Percentiles rank a stretch among this genome's conserved stretches.
phyloP scores from a whole-genome alignment of 2,329 filamentous ascomycete species.

The Rutstroemia sp. region DNA sequence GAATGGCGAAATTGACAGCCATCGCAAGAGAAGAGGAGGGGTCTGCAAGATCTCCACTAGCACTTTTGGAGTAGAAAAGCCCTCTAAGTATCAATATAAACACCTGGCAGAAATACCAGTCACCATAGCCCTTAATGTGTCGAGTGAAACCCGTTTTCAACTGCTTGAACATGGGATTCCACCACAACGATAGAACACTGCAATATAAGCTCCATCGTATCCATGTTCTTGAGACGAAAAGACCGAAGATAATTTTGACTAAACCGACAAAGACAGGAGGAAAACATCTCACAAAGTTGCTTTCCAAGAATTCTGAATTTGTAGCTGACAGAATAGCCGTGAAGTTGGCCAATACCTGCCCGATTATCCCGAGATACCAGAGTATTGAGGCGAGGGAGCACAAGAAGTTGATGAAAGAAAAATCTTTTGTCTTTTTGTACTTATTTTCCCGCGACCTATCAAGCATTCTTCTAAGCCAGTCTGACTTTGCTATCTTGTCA shows the following conservation, averaged over 20 bases:
- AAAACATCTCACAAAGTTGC: not conserved
- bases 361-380: slow-evolving; percentile 22
- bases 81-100: slow-evolving; percentile 50
- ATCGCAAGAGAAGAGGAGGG: slow-evolving; percentile 12
- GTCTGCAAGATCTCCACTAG: slow-evolving; percentile 16
- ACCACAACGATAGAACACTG: slow-evolving; percentile 50
- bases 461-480: slow-evolving; percentile 42
- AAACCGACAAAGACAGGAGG: not conserved
- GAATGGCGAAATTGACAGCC: slow-evolving; percentile 46
- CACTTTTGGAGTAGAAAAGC: slow-evolving; percentile 33
- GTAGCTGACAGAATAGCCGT: slow-evolving; percentile 9
- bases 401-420: slow-evolving; percentile 11
- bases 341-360: slow-evolving; percentile 24
- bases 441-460: slow-evolving; percentile 49
- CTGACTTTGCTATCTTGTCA: slow-evolving; percentile 59
- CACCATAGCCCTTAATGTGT: slow-evolving; percentile 51
- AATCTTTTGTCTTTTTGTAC: slow-evolving; percentile 21
- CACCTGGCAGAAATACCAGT: slow-evolving; percentile 61
- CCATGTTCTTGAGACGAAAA: slow-evolving; percentile 11
- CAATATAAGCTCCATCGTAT: slow-evolving; percentile 39
- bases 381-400: slow-evolving; percentile 14
- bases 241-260: not conserved
- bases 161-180: slow-evolving; percentile 61
- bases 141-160: slow-evolving; percentile 51
- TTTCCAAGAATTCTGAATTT: not conserved